Evolutionary conservation across 2,329 filamentous ascomycete species (phyloP).

Genomic region (Pestalotiopsis sp.): DNA sequence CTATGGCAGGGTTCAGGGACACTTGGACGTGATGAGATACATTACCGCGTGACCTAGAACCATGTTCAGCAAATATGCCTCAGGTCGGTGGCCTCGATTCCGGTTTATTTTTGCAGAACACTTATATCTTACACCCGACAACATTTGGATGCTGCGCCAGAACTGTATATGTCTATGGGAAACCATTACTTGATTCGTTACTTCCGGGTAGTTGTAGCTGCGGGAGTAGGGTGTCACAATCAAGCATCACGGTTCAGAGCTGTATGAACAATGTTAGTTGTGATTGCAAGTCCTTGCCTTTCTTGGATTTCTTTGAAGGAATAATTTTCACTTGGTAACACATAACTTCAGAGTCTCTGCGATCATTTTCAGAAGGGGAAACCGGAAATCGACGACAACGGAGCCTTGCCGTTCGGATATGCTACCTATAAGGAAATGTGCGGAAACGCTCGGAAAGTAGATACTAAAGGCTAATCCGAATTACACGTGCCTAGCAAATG

Average conservation of each 20-base stretch:
- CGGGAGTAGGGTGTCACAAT: neutral
- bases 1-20: slow-evolving; percentile 60
- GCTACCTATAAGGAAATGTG: neutral
- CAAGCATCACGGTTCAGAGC: neutral
- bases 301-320: neutral
- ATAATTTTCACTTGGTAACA: neutral
- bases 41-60: slow-evolving; percentile 53
- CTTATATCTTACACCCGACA: slow-evolving; percentile 64
- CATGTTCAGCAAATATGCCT: neutral
- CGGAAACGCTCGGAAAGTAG: neutral
- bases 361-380: neutral
- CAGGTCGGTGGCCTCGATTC: neutral
- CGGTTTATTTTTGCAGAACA: neutral
- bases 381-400: neutral
- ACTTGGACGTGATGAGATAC: slow-evolving; percentile 68
- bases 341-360: neutral
- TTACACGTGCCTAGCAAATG: neutral
- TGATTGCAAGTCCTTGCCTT: neutral
- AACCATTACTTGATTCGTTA: slow-evolving; percentile 64
- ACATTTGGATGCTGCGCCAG: slow-evolving; percentile 66
- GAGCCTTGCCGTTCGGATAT: neutral
- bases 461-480: neutral
- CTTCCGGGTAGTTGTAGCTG: slow-evolving; percentile 61
- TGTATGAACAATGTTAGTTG: neutral
- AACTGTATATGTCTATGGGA: slow-evolving; percentile 55